Base-by-base conservation (phyloP, 345 rosid genomes). In the Cardamine resedifolia region DNA sequence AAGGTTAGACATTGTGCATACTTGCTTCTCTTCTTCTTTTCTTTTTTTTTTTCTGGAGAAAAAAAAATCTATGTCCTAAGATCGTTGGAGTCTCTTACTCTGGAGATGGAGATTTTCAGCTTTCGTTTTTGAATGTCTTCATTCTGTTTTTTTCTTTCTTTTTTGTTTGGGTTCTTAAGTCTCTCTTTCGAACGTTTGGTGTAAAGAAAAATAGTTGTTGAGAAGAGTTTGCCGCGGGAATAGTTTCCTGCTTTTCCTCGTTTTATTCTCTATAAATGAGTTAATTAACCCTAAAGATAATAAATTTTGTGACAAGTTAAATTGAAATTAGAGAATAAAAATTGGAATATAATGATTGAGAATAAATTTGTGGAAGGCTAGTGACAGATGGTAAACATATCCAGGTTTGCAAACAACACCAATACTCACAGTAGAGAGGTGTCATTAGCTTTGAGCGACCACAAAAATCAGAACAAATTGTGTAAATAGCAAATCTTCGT, bases 1-100 rank as follows among this genome's bases (percentile, higher is more conserved):
- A 58, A 18, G 18, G 59, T 80, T 81, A 70, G 84, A 62, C 70
- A 74, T 67, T 90, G 94, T 89, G 90, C 81, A 92, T 84, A 83
- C 81, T 82, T 53, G 56, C 34, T 34, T 43, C 55, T 74, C 28
- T 68, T 36, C 3, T 36, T 4, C 10, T 27, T 30, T 19, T 66
- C 6, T 23, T 43, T 6, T n/a, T 10, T 16, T 53, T 19, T 10
- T 21, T 69, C 36, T 36, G 10, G 66, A 47, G 71, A 56, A 64
- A 57, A 53, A 55, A 43, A 43, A 61, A 57, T 65, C 52, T 15
- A 36, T 70, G 68, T 55, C 34, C 44, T 51, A 36, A 68, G 49
- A 41, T 30, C 58, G 21, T 33, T 52, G 49, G 66, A 74, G 53
- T 59, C 49, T 44, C 49, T 44, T 44, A 44, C 49, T 16, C 10